phyloP scores from a whole-genome alignment of 305 asterid genomes.

The Rubia balearica region DNA sequence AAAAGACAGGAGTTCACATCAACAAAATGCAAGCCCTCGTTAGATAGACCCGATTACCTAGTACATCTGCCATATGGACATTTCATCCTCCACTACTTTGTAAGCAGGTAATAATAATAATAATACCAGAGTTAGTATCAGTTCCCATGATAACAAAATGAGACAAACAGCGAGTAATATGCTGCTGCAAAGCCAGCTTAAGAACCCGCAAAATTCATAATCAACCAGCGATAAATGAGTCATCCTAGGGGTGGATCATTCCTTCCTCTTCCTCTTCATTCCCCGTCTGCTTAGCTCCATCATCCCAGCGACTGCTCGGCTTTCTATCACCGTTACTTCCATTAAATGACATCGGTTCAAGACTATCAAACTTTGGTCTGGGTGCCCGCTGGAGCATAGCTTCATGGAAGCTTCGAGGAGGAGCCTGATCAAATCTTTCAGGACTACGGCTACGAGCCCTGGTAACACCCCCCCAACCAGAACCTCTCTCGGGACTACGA shows the following conservation, averaged over 20 bases:
- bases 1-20: background rate
- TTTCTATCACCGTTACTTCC: background rate
- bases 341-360: background rate
- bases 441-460: slow-evolving; percentile 38
- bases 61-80: slow-evolving; percentile 6
- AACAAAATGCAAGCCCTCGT: slow-evolving; percentile 5
- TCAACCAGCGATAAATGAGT: no score
- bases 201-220: no score
- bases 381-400: slow-evolving; percentile 28
- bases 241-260: slow-evolving; percentile 11
- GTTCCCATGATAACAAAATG: background rate
- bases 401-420: slow-evolving; percentile 39
- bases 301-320: slow-evolving; percentile 6
- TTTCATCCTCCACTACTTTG: background rate
- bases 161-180: background rate
- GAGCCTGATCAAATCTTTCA: slow-evolving; percentile 33
- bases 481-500: slow-evolving; percentile 38
- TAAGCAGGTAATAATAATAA: background rate
- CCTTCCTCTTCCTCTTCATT: slow-evolving; percentile 31
- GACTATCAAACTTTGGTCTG: slow-evolving; percentile 10
- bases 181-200: no score
- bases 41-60: background rate
- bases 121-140: background rate
- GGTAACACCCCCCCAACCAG: slow-evolving; percentile 38
- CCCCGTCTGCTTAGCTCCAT: slow-evolving; percentile 6